Evolutionary conservation across 306 rosid genomes (phyloP), one percentile per base, ranked within the genome.

Genomic region (Pyrus betulifolia): DNA sequence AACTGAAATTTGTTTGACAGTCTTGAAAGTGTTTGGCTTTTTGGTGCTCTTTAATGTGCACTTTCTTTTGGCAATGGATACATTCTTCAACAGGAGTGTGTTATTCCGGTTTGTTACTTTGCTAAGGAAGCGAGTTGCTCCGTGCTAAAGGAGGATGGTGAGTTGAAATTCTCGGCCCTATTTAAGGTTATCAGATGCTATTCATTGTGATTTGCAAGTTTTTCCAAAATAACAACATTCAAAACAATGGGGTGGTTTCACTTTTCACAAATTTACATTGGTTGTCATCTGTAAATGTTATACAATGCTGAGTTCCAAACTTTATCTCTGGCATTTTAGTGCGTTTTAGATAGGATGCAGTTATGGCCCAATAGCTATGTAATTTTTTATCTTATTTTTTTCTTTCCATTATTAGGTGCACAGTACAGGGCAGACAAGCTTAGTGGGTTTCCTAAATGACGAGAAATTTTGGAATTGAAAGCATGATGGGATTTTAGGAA

Each of bases 141-240:
- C 27, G 70, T 85, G 33, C 89, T 95, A 4, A 89, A 90, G 91
- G 99, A 97, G 81, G 99, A 92, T 76, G 80, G 99, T 95, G 83
- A 88, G 97, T 79, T 54, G 51, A 67, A 22, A 21, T 11, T 45
- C 61, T 31, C 45, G 7, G 27, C 69, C 42, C 1, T 8, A 31
- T 31, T 18, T 3, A 30, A 17, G 44, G 17, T 64, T 64, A 30
- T 6, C 12, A 21, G 18, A 30, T 4, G 22, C 5, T 63, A 14
- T 30, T 63, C 42, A 63, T 8, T 63, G 42, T 63, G 44, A 30
- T 30, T 63, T 63, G 68, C 22, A 0, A 30, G 42, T 19, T 61
- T 60, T 38, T 10, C 44, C 44, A 38, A 38, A 38, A 38, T 38
- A 38, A 38, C 44, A 30, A 30, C 22, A 17, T 63, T 63, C 42